phyloP scores from a whole-genome alignment of 176 grass and related monocot genomes.

The barley (Hordeum vulgare) region MorexV3_pseudomolecules_assembly NC_058521.1:8794044-8794543 shows the following conservation, averaged over 20 bases:
- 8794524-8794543: constrained; percentile 84
- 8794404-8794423: constrained; percentile 76
- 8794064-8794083: constrained; percentile 94
- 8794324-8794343: constrained; percentile 92
- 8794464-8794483: constrained; percentile 16
- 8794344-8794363: constrained; percentile 99
- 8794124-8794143: constrained; percentile 92
- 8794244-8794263: constrained; percentile 97
- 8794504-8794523: constrained; percentile 73
- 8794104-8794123: constrained; percentile 97
- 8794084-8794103: constrained; percentile 78
- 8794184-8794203: constrained; percentile 97
- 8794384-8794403: constrained; percentile 94
- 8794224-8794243: constrained; percentile 98
- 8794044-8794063: constrained; percentile 77
- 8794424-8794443: not conserved
- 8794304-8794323: constrained; percentile 80
- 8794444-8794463: constrained; percentile 6
- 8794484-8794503: constrained; percentile 15
- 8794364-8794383: constrained; percentile 95
- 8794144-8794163: constrained; percentile 78
- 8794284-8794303: constrained; percentile 84
- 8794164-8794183: constrained; percentile 65
- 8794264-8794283: constrained; percentile 96
- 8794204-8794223: constrained; percentile 69